Evolutionary conservation across 2,329 filamentous ascomycete species (phyloP).

Genomic region (Metarhizium anisopliae): DNA sequence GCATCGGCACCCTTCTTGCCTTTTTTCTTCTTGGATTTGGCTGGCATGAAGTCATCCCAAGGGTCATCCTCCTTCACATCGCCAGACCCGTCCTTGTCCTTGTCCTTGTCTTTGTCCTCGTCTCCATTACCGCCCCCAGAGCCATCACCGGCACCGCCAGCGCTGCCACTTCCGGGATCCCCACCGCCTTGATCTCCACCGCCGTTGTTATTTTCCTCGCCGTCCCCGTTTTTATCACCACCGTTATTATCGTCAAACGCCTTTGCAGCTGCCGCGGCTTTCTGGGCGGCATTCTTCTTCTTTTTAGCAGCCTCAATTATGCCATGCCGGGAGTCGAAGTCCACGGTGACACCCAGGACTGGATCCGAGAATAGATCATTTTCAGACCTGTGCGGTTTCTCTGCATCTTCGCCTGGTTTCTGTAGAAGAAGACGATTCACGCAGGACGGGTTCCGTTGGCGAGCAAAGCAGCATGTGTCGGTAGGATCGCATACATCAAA

Average conservation of each 20-base stretch:
- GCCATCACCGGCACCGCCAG: conserved; percentile 1
- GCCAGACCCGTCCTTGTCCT: conserved; percentile 24
- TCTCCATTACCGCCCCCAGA: conserved; percentile 3
- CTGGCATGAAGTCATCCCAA: conserved; percentile 17
- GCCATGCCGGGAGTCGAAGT: conserved; percentile 12
- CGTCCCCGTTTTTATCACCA: conserved; percentile 3
- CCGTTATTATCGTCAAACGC: conserved; percentile 6
- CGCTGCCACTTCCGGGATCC: background rate
- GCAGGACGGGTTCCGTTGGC: conserved; percentile 4
- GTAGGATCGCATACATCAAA: background rate
- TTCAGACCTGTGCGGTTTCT: background rate
- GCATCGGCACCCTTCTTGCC: conserved; percentile 16
- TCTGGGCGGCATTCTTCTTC: conserved; percentile 10
- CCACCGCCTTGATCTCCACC: conserved; percentile 7
- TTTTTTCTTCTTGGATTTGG: conserved; percentile 33
- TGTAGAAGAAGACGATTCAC: background rate
- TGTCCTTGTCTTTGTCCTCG: conserved; percentile 11
- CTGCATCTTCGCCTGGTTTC: background rate
- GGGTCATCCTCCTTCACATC: conserved; percentile 29
- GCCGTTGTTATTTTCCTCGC: conserved; percentile 5
- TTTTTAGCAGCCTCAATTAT: conserved; percentile 11
- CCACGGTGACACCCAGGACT: conserved; percentile 12
- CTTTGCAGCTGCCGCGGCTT: conserved; percentile 4
- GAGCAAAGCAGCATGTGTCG: conserved; percentile 5
- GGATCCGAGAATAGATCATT: conserved; percentile 12